Base-by-base conservation (phyloP, 768 basidiomycete genomes). In the Suillus variegatus region DNA sequence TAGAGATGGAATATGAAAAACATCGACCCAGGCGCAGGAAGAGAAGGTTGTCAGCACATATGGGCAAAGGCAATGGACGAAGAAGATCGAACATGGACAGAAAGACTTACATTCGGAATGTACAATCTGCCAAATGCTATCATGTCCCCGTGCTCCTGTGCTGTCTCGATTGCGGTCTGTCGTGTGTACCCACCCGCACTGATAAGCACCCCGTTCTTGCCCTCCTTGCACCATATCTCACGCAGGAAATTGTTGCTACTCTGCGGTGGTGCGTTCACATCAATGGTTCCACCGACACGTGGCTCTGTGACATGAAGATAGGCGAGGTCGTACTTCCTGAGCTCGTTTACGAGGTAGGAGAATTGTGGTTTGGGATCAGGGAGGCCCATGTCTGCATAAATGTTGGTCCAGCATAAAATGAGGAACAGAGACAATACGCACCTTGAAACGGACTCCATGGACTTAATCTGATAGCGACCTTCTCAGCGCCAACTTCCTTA, bases 281-380 rank as follows among this genome's bases (percentile, higher is more conserved):
- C 71, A 13, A 57, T 47, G 25, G 5, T 35, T 16, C 71, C 68
- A 8, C 69, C 20, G 2, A 71, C 61, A 25, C 75, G 69, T 25
- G 80, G 73, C 67, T 82, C 79, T 32, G 75, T 70, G 58, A 80
- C 58, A 68, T 82, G 81, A 7, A 84, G 63, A 70, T 85, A 84
- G 8, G 82, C 81, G 8, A 85, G 70, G 20, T 74, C 61, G 13
- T 64, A 62, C 3, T 68, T 60, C 14, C 68, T 68, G 54, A 82
- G 63, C 3, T 73, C 44, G 3, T 63, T 57, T 55, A 76, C 74
- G n/a, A 81, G 63, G 69, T 79, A 74, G 2, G 69, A 64, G 73
- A 78, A 82, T 20, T 76, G 79, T 2, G 79, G 78, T 28, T 73
- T 66, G 1, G 80, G 78, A 61, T 80, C 77, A 10, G 64, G 20